A percentile compares a stretch with the other conserved stretches of the same genome.
Conservation (phyloP, 306 rosid genomes). For the Vigna unguiculata region DNA sequence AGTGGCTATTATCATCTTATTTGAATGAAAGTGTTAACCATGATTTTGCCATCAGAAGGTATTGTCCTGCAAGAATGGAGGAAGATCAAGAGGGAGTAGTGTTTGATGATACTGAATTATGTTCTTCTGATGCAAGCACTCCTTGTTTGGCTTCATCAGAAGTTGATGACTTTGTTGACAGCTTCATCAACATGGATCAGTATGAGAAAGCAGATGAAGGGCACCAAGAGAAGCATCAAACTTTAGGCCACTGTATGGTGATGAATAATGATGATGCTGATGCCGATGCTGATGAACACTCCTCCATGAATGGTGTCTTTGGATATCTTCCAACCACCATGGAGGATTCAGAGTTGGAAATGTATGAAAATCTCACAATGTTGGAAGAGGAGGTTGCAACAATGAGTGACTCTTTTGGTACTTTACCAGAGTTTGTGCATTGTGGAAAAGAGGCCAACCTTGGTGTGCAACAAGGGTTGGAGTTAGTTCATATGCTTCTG, state of each 20-base stretch:
- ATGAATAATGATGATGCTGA: slow-evolving; percentile 42
- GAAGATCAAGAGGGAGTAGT: slow-evolving; percentile 54
- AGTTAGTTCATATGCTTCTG: slow-evolving; percentile 75
- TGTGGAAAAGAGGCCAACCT: slow-evolving; percentile 48
- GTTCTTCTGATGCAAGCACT: slow-evolving; percentile 50
- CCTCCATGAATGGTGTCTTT: slow-evolving; percentile 35
- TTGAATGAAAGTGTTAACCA: slow-evolving; percentile 53
- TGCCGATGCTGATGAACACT: slow-evolving; percentile 40
- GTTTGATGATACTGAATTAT: slow-evolving; percentile 51
- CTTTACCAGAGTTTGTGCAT: slow-evolving; percentile 41
- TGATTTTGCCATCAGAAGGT: slow-evolving; percentile 72
- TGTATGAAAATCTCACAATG: slow-evolving; percentile 44
- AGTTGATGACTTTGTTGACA: slow-evolving; percentile 75
- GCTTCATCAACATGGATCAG: slow-evolving; percentile 79
- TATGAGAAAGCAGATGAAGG: slow-evolving; percentile 42
- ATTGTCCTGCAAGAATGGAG: slow-evolving; percentile 76
- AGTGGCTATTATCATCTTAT: slow-evolving; percentile 56
- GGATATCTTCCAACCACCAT: slow-evolving; percentile 40
- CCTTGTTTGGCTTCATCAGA: slow-evolving; percentile 69
- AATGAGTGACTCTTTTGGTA: slow-evolving; percentile 41
- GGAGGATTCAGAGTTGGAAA: slow-evolving; percentile 41
- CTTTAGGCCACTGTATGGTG: slow-evolving; percentile 46
- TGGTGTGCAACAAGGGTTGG: slow-evolving; percentile 70
- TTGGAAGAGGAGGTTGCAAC: slow-evolving; percentile 54
- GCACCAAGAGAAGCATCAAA: slow-evolving; percentile 46